These are phyloP conservation scores for Candida ovalis DNA, from an alignment of 805 yeast species.

Conservation along the genomic window DNA sequence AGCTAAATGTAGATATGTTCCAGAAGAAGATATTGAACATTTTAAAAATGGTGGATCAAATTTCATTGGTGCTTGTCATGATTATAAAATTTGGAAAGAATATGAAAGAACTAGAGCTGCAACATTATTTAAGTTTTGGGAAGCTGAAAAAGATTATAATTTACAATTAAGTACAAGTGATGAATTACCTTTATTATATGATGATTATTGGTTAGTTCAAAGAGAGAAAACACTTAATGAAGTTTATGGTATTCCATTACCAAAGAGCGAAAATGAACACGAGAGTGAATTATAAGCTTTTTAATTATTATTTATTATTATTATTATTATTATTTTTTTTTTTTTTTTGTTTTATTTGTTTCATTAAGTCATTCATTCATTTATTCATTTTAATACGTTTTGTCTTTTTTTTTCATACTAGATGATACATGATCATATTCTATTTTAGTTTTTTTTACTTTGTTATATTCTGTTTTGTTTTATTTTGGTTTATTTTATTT, in stretches of 20 bases:
- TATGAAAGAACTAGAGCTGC: slow-evolving; percentile 33
- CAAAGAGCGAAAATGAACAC: neutral
- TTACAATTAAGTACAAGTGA: slow-evolving; percentile 19
- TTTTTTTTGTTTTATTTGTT: neutral
- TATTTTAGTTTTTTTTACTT: too few species aligned
- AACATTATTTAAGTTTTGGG: slow-evolving; percentile 23
- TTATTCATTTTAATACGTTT: too few species aligned
- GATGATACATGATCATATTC: too few species aligned
- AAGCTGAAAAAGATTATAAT: slow-evolving; percentile 15
- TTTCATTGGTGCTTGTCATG: slow-evolving; percentile 42
- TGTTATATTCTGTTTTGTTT: too few species aligned
- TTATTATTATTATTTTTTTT: neutral
- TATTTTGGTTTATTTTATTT: too few species aligned
- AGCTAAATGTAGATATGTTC: slow-evolving; percentile 36
- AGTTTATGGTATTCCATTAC: slow-evolving; percentile 17
- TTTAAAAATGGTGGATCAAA: slow-evolving; percentile 32
- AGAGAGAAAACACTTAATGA: slow-evolving; percentile 18
- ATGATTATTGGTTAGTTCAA: slow-evolving; percentile 23
- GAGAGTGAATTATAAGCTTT: neutral
- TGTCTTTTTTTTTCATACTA: too few species aligned
- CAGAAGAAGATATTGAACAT: slow-evolving; percentile 35
- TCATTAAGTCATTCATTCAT: too few species aligned
- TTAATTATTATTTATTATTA: neutral
- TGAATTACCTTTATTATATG: slow-evolving; percentile 24
- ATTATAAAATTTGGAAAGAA: slow-evolving; percentile 35